phyloP scores from a whole-genome alignment of 1,284 basidiomycete genomes.

The Puccinia coronata region DNA sequence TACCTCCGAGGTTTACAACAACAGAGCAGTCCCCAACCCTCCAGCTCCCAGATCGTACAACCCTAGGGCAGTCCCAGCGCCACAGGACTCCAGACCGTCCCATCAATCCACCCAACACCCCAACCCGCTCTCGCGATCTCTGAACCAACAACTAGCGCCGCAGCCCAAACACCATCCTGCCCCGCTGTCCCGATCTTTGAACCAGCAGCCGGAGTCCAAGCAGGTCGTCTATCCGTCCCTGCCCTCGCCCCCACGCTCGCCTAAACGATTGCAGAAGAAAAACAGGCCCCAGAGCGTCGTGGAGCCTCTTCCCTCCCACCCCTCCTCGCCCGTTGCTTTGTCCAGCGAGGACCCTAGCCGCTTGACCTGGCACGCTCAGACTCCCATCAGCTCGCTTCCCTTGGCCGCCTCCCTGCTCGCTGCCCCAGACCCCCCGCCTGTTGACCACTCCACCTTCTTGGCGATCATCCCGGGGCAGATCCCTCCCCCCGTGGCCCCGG shows the following conservation, averaged over 20 bases:
- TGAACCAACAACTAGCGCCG: not conserved
- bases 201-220: no score
- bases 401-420: not conserved
- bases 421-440: not conserved
- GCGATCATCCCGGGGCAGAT: conserved; percentile 4
- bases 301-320: not conserved
- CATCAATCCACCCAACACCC: not conserved
- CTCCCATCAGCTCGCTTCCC: not conserved
- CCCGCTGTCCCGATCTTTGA: not conserved
- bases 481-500: not conserved
- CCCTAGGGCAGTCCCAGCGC: not conserved
- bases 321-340: not conserved
- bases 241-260: not conserved
- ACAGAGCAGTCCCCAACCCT: not conserved
- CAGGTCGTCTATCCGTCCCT: no score
- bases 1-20: not conserved
- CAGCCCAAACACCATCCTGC: no score
- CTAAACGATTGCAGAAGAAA: not conserved
- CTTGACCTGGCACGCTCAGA: not conserved
- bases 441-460: conserved; percentile 18
- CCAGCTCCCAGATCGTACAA: not conserved
- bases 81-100: no score
- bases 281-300: not conserved
- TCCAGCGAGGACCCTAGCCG: not conserved
- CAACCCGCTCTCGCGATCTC: not conserved